These are phyloP conservation scores for Tetracladium setigerum DNA, from an alignment of 495 filamentous ascomycete genomes.

Conservation along the genomic window DNA sequence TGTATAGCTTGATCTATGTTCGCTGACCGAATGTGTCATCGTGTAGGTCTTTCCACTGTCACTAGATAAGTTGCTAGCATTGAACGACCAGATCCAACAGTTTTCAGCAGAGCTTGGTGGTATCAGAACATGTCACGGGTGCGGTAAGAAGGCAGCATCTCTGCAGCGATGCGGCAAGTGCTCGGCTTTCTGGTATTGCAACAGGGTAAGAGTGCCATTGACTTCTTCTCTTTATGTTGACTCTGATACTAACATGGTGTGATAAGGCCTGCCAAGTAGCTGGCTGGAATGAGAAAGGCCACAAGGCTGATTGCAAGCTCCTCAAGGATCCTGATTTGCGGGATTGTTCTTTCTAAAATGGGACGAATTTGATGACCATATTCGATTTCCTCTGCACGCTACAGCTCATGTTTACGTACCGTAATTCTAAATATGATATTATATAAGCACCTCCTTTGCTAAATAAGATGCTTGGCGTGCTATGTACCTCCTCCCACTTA, in stretches of 20 bases:
- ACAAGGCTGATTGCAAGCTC: conserved; percentile 29
- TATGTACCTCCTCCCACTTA: conserved; percentile 3
- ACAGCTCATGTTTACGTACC: neutral
- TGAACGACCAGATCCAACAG: conserved; percentile 23
- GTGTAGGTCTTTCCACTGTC: conserved; percentile 25
- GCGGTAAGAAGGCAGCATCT: conserved; percentile 19
- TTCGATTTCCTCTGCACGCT: conserved; percentile 24
- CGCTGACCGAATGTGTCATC: neutral
- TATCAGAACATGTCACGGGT: conserved; percentile 21
- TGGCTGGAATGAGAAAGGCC: conserved; percentile 29
- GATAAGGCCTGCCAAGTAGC: conserved; percentile 19
- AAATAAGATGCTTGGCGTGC: conserved; percentile 2
- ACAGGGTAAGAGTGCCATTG: conserved; percentile 21
- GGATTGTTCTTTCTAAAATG: conserved; percentile 25
- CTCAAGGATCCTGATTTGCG: conserved; percentile 28
- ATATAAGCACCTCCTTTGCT: conserved; percentile 7
- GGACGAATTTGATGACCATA: conserved; percentile 24
- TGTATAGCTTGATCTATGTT: neutral
- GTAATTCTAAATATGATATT: conserved; percentile 6
- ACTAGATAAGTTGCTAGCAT: conserved; percentile 20
- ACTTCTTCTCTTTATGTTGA: conserved; percentile 12
- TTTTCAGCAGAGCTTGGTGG: conserved; percentile 21
- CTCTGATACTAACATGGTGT: conserved; percentile 20
- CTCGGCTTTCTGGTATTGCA: conserved; percentile 26
- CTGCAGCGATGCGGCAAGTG: conserved; percentile 21